Percentiles rank a stretch among this genome's conserved stretches.
Evolutionary conservation across 2,329 filamentous ascomycete genomes (phyloP).

Genomic region (Pseudocercospora cruenta): DNA sequence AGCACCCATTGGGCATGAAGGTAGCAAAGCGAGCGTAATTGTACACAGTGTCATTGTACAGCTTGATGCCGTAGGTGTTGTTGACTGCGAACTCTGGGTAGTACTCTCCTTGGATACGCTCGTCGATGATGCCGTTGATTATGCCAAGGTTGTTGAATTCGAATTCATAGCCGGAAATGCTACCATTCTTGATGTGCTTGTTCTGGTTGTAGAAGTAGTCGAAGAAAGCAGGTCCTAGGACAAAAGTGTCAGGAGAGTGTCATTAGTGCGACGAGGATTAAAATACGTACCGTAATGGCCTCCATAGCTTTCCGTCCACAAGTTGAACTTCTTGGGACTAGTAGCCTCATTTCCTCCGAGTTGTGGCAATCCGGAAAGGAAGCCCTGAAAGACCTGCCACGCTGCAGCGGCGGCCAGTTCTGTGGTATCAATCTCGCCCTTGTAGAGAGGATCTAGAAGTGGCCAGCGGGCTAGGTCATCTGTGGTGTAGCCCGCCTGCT

Average conservation of each 20-base stretch:
- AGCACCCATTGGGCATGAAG: too few species aligned
- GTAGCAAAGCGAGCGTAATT: too few species aligned
- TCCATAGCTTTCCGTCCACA: constrained; percentile 48
- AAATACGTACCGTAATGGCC: too few species aligned
- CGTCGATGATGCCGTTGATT: constrained; percentile 62
- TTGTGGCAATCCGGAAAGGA: constrained; percentile 54
- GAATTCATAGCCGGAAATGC: constrained; percentile 47
- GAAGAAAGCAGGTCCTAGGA: constrained; percentile 68
- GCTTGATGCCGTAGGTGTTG: constrained; percentile 48
- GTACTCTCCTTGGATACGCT: constrained; percentile 46
- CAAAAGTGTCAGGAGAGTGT: too few species aligned
- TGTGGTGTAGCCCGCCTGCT: too few species aligned
- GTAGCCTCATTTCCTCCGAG: constrained; percentile 48
- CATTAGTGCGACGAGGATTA: too few species aligned
- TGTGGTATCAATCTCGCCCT: constrained; percentile 55
- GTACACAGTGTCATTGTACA: constrained; percentile 61
- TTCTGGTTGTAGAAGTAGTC: constrained; percentile 65
- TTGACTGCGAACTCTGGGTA: constrained; percentile 39
- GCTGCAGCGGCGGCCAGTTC: constrained; percentile 59
- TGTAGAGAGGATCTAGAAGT: constrained; percentile 51
- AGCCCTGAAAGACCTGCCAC: constrained; percentile 61
- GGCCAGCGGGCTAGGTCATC: too few species aligned
- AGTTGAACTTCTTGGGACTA: constrained; percentile 41
- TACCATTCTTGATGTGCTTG: constrained; percentile 54
- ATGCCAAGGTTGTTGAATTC: constrained; percentile 58